A percentile compares a stretch with the other conserved stretches of the same genome.
These are phyloP conservation scores for Phytophthora pistaciae DNA, from an alignment of 352 stramenopile genomes.

Conservation along the genomic window DNA sequence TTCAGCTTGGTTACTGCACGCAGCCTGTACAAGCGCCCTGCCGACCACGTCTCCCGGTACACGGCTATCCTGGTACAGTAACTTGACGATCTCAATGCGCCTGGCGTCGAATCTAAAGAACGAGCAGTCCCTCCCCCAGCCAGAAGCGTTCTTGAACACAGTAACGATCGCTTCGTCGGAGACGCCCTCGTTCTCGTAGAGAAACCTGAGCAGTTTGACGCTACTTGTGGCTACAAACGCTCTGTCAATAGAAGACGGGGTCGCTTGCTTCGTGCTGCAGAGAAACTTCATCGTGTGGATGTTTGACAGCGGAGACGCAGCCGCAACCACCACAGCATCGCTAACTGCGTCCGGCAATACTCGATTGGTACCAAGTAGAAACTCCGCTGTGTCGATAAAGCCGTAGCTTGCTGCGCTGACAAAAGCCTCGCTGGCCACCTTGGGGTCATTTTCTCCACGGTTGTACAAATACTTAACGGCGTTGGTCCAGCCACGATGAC, in stretches of 20 bases:
- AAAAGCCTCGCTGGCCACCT: background rate
- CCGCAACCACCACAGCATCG: background rate
- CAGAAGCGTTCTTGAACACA: too few relatives aligned
- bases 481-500: background rate
- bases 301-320: too few relatives aligned
- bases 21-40: too few relatives aligned
- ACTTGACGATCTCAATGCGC: too few relatives aligned
- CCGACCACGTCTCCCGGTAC: too few relatives aligned
- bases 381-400: background rate
- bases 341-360: background rate
- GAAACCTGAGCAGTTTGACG: too few relatives aligned
- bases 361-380: background rate
- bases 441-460: background rate
- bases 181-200: too few relatives aligned
- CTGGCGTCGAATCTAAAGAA: too few relatives aligned
- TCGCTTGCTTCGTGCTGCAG: background rate
- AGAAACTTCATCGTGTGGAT: background rate
- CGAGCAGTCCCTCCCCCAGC: too few relatives aligned
- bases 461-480: slow-evolving; percentile 7
- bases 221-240: background rate
- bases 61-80: too few relatives aligned
- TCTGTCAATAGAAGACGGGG: background rate
- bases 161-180: too few relatives aligned
- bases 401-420: background rate
- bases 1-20: too few relatives aligned